Percentiles rank a stretch among this genome's conserved stretches.
Conservation (phyloP, 257 asterid genomes). For the Jaltomata sinuosa region DNA sequence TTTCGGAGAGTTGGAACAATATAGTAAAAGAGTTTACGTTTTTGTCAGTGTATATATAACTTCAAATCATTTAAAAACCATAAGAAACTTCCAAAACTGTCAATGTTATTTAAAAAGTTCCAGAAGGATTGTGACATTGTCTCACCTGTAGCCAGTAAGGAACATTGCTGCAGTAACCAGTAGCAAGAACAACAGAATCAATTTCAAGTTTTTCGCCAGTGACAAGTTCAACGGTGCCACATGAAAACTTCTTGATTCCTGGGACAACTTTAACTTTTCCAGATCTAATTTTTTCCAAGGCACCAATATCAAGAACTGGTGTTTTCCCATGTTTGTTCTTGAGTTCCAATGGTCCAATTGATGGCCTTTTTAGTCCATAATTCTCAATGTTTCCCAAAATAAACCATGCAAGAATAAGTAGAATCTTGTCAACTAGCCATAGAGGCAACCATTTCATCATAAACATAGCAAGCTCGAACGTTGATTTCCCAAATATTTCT, state of each 20-base stretch:
- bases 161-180: conserved; percentile 88
- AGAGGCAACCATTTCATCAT: conserved; percentile 76
- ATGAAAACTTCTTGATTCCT: conserved; percentile 49
- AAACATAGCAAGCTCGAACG: conserved; percentile 57
- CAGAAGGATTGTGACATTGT: not conserved
- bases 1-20: not conserved
- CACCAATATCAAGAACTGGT: conserved; percentile 84
- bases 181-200: conserved; percentile 74
- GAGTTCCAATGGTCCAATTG: conserved; percentile 56
- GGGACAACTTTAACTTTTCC: conserved; percentile 47
- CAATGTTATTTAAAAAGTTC: not conserved
- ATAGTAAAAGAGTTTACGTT: not conserved
- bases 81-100: not conserved
- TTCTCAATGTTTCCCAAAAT: conserved; percentile 58
- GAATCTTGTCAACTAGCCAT: conserved; percentile 70
- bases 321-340: conserved; percentile 66
- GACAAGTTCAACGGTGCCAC: conserved; percentile 37
- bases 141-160: conserved; percentile 91
- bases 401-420: conserved; percentile 60
- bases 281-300: conserved; percentile 52
- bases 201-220: conserved; percentile 39
- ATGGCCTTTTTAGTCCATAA: conserved; percentile 56
- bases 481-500: conserved; percentile 64
- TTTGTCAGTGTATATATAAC: not conserved
- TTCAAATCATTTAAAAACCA: not conserved